Percentiles rank a stretch among this genome's conserved stretches.
Evolutionary conservation across 495 filamentous ascomycete genomes (phyloP).

Genomic region (Hypoxylon cercidicola): DNA sequence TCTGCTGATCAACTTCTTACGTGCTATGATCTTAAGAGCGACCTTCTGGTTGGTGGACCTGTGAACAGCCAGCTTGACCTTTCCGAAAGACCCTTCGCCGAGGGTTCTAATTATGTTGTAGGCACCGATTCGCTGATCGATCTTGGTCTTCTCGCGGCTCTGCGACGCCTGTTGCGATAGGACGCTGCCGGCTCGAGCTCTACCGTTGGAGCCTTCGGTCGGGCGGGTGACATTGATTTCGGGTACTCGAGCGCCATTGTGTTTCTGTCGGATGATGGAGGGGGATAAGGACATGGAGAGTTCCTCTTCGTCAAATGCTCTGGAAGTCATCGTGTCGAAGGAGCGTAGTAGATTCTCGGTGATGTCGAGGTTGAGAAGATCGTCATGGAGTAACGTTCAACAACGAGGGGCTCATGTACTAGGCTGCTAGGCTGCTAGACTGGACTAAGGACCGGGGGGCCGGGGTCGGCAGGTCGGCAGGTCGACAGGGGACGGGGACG

Average conservation of each 20-base stretch:
- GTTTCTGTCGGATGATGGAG: conserved; percentile 68
- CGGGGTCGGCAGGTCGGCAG: conserved; percentile 25
- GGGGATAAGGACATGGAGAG: conserved; percentile 84
- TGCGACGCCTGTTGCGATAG: conserved; percentile 43
- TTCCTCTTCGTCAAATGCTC: conserved; percentile 84
- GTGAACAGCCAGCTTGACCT: conserved; percentile 96
- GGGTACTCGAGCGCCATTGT: conserved; percentile 43
- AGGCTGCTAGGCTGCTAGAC: background rate
- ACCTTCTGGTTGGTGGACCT: conserved; percentile 91
- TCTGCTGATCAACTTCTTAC: conserved; percentile 91
- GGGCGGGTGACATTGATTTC: conserved; percentile 48
- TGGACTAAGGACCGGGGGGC: conserved; percentile 23
- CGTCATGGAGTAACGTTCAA: conserved; percentile 40
- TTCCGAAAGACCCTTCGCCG: conserved; percentile 96
- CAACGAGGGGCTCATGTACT: conserved; percentile 36
- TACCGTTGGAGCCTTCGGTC: conserved; percentile 53
- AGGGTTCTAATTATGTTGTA: conserved; percentile 91
- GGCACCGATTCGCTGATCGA: conserved; percentile 85
- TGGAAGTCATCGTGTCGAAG: conserved; percentile 61
- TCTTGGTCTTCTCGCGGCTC: conserved; percentile 58
- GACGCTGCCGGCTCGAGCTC: conserved; percentile 46
- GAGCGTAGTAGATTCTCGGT: conserved; percentile 9
- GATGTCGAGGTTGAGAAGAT: conserved; percentile 40
- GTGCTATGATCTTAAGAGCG: conserved; percentile 94
- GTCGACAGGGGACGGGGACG: conserved; percentile 16